Evolutionary conservation across 208 protist species (phyloP).

Genomic region (Novymonas esmeraldas): DNA sequence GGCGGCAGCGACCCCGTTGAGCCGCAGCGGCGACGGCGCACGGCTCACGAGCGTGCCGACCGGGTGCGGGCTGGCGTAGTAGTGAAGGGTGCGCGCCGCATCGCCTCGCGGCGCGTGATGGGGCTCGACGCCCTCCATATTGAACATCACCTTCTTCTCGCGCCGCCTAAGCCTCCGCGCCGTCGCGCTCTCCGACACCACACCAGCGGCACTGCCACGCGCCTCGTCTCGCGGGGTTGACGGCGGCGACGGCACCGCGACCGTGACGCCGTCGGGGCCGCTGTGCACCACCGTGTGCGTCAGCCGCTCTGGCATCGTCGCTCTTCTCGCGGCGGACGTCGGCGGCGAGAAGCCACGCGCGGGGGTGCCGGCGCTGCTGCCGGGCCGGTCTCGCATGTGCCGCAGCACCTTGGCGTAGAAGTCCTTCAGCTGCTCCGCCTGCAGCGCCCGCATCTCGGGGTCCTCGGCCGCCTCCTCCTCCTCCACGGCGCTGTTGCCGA

Average conservation of each 20-base stretch:
- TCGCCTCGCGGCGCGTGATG: neutral
- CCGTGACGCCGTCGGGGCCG: neutral
- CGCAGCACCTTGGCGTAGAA: slow-evolving; percentile 28
- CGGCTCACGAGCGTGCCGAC: neutral
- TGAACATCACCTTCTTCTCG: slow-evolving; percentile 13
- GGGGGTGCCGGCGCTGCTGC: neutral
- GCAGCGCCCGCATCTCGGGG: slow-evolving; percentile 20
- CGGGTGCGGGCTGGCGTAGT: neutral
- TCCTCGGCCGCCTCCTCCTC: slow-evolving; percentile 33
- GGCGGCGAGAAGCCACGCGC: neutral
- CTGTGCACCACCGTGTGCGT: neutral
- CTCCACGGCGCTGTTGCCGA: slow-evolving; percentile 28
- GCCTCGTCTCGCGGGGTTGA: neutral
- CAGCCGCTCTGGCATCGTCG: neutral
- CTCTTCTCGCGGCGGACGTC: neutral
- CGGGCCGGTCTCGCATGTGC: slow-evolving; percentile 8
- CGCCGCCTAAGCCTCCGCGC: neutral
- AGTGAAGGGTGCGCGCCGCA: neutral
- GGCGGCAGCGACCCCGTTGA: neutral
- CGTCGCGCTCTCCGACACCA: neutral
- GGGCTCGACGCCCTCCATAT: neutral
- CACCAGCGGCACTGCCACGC: neutral
- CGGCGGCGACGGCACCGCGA: neutral
- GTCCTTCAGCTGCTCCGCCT: slow-evolving; percentile 18
- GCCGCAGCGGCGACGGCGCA: slow-evolving; percentile 1